Base-by-base conservation (phyloP, 345 rosid genomes). In the Trapa bicornis region DNA sequence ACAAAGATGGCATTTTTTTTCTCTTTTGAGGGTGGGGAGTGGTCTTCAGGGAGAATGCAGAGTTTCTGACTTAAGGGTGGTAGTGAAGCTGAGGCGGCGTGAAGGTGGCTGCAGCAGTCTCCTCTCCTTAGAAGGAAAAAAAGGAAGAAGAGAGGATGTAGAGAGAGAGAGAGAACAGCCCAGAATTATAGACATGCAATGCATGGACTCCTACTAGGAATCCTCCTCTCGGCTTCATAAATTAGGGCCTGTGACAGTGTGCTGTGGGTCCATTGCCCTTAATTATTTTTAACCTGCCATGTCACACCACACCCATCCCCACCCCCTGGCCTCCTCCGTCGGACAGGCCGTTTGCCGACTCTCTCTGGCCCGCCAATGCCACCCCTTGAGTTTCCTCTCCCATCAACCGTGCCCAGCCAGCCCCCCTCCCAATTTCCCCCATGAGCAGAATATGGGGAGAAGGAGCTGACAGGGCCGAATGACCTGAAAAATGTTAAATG, bases 51-150 rank as follows among this genome's bases (percentile, higher is more conserved):
- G 48, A 3, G 70, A 53, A 60, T 53, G 62, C n/a, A 54, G 45
- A 37, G 45, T 36, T 32, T 56, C 29, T 22, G 29, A 22, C 29
- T 22, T 53, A 22, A 22, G 29, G 38, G 68, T 1, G 7, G 48
- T 7, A 45, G 48, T 6, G 48, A 1, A 13, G 68, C 29, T 66
- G 60, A 54, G 70, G 70, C 70, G 70, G 70, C 70, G 70, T 53
- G 70, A 16, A 47, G 61, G 45, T 56, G 70, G 35, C 38, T 58
- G 37, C 10, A 58, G 63, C 32, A 32, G 15, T 32, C 48, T 45
- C 29, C 29, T 22, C 29, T 22, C 29, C 29, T 57, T 22, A 37
- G 47, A 43, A 22, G 63, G 33, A 22, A 22, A 32, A 57, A 48
- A 29, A n/a, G 32, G 32, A 2, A 17, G 53, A 1, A 14, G 29